Conservation (phyloP, 768 basidiomycete genomes). For the Phanerochaete sordida region DNA sequence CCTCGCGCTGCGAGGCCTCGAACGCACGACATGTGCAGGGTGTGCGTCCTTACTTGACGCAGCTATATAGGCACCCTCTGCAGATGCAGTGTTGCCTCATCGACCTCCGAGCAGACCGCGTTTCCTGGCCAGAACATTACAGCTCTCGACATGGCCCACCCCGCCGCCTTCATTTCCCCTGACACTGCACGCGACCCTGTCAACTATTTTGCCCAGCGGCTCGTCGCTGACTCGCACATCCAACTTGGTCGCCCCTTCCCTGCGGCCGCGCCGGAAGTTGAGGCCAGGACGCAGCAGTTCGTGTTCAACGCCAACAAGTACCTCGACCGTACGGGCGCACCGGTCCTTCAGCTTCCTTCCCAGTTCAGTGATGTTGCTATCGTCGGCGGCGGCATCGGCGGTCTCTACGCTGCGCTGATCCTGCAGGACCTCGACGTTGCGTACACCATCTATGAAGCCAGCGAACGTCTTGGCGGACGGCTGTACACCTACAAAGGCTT, state of each 20-base stretch:
- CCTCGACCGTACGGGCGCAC: not conserved
- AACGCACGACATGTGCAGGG: too few relatives aligned
- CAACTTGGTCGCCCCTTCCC: not conserved
- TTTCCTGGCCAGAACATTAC: too few relatives aligned
- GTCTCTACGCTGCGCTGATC: slow-evolving; percentile 1
- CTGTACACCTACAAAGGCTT: not conserved
- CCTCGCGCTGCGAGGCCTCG: too few relatives aligned
- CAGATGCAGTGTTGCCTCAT: too few relatives aligned
- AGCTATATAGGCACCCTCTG: too few relatives aligned
- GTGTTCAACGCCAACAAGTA: not conserved
- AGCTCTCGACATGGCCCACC: too few relatives aligned
- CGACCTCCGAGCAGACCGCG: too few relatives aligned
- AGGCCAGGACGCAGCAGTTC: too few relatives aligned
- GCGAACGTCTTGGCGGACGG: not conserved
- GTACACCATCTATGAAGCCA: not conserved
- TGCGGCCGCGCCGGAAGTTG: too few relatives aligned
- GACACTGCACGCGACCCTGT: too few relatives aligned
- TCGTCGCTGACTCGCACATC: not conserved
- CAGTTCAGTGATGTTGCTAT: not conserved
- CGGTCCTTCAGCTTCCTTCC: not conserved
- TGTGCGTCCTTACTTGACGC: too few relatives aligned
- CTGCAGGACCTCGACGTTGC: not conserved
- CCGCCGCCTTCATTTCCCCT: too few relatives aligned
- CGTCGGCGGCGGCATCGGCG: slow-evolving; percentile 1
- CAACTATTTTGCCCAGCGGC: not conserved